phyloP scores from a whole-genome alignment of 1,284 basidiomycete genomes.

The Pholiota adiposa region DNA sequence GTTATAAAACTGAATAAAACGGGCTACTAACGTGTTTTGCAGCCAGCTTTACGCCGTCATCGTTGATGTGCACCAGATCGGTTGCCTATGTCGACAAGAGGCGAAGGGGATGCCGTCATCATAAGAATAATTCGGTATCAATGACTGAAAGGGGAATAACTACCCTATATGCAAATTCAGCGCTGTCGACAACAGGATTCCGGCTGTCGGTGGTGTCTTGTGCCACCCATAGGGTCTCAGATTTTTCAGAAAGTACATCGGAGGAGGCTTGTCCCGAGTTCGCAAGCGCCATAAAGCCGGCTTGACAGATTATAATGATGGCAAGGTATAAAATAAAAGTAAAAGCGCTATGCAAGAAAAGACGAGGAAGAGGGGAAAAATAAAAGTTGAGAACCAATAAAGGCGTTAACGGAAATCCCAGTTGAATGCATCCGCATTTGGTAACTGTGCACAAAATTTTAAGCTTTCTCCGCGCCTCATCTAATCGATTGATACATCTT shows the following conservation, averaged over 20 bases:
- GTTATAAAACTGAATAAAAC: conserved; percentile 5
- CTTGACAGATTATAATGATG: neutral
- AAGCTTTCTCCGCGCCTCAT: neutral
- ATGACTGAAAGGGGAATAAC: conserved; percentile 18
- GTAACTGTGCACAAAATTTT: neutral
- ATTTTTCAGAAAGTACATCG: conserved; percentile 21
- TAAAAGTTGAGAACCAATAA: neutral
- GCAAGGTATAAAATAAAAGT: neutral
- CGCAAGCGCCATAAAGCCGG: neutral
- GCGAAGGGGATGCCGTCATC: conserved; percentile 15
- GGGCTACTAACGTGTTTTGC: conserved; percentile 57
- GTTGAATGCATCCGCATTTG: neutral
- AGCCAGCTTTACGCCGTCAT: conserved; percentile 59
- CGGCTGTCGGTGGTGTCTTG: conserved; percentile 15
- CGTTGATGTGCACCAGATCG: conserved; percentile 59
- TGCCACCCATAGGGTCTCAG: conserved; percentile 17
- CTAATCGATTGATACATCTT: neutral
- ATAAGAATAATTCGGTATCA: neutral
- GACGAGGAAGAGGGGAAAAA: neutral
- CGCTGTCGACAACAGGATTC: conserved; percentile 56
- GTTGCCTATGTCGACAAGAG: conserved; percentile 44
- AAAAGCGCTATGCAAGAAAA: neutral
- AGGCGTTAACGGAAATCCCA: neutral
- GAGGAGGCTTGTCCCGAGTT: neutral
- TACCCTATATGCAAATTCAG: conserved; percentile 56